Evolutionary conservation across 2,329 filamentous ascomycete species (phyloP), one percentile per base, ranked within the genome.

Genomic region (Fusarium scirpi): DNA sequence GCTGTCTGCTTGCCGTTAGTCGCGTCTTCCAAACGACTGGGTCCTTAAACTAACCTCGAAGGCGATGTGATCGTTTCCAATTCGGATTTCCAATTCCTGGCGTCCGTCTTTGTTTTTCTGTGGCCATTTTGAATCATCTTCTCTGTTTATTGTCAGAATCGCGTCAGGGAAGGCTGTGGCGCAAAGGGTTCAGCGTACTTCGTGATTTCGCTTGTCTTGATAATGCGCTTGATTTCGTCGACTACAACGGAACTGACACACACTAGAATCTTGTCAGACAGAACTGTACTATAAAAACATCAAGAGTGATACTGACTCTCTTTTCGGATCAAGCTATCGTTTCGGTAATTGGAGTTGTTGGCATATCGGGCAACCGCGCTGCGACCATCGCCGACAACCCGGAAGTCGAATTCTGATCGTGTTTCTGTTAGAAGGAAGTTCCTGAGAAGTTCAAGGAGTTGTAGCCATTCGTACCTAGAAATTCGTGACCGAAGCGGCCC

Each of bases 341-440:
- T 99, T 78, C 96, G 91, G 84, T 99, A 99, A 83, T 99, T 99
- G 62, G 95, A 98, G 82, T 99, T 99, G 86, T 99, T 99, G 71
- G 96, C 96, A 83, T 99, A 99, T 82, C 96, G 91, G 32, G 95
- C 94, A 55, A 96, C 93, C 10, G 96, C 96, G 79, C 94, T 98
- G 67, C 93, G 90, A 54, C 96, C 96, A 80, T 99, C 96, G 58
- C 94, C 94, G 47, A 98, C 89, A 25, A 94, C 93, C 59, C 95
- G 89, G 77, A 99, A 96, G 80, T 99, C 96, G 80, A 99, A 99
- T 82, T 99, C 95, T 98, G 74, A 30, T 43, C 32, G 47, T 34
- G n/a, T 12, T 34, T 4, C 32, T n/a, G 54, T 75, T 46, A 75
- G 66, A 13, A 40, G 24, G 4, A 27, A 9, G 13, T 22, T 22